Conservation (phyloP, 495 filamentous ascomycete genomes). For the Podospora tetraspora region DNA sequence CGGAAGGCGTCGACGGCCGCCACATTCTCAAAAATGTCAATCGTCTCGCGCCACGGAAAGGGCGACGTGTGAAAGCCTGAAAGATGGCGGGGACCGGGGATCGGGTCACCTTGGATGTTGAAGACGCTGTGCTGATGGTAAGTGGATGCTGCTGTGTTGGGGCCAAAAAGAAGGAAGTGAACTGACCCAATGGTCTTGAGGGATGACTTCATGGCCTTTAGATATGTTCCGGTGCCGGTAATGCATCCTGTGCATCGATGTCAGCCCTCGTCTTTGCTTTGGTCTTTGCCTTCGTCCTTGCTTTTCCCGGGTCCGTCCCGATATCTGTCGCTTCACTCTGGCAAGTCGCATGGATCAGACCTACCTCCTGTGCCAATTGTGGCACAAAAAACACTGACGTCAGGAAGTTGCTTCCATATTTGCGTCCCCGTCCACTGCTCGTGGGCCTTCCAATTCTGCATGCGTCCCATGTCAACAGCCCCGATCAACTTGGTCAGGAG, state of each 20-base stretch:
- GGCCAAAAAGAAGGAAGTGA: neutral
- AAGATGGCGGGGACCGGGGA: constrained; percentile 53
- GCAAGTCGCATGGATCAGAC: neutral
- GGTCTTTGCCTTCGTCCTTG: no score
- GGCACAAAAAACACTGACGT: constrained; percentile 54
- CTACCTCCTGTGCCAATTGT: constrained; percentile 50
- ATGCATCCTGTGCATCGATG: constrained; percentile 21
- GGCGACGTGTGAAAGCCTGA: constrained; percentile 47
- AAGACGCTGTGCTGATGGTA: constrained; percentile 32
- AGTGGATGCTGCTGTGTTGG: no score
- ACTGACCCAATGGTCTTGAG: constrained; percentile 32
- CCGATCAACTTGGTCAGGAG: neutral
- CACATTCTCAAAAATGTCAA: constrained; percentile 52
- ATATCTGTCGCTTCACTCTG: no score
- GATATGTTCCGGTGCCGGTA: constrained; percentile 51
- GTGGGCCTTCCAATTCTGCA: constrained; percentile 54
- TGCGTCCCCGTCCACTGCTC: constrained; percentile 56
- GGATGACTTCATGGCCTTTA: constrained; percentile 50
- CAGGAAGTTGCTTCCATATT: constrained; percentile 52
- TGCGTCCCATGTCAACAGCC: neutral
- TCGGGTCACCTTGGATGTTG: constrained; percentile 50
- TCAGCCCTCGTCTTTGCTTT: neutral
- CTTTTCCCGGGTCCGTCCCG: no score
- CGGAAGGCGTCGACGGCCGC: constrained; percentile 50
- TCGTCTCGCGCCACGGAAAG: constrained; percentile 53